These are phyloP conservation scores for Bothriochloa decipiens DNA, from an alignment of 176 grass and related monocot genomes.

Conservation along the genomic window DNA sequence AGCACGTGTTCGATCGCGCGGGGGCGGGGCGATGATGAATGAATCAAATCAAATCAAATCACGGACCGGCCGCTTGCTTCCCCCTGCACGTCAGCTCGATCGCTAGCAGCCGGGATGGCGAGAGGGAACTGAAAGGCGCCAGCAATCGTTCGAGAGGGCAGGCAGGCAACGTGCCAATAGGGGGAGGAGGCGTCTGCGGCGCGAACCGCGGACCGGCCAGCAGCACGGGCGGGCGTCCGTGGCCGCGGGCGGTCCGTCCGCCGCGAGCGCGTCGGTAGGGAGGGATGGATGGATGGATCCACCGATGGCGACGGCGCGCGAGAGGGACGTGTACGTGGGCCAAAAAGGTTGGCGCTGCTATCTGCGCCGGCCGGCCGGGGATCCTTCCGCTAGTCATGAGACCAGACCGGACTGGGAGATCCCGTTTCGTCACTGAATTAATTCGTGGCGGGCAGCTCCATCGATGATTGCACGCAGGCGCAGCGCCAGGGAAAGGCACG, in stretches of 20 bases:
- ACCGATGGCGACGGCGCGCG: slow-evolving; percentile 6
- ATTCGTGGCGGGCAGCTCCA: not conserved
- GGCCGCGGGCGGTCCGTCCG: not conserved
- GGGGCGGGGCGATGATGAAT: not conserved
- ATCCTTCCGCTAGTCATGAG: not conserved
- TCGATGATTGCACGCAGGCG: not conserved
- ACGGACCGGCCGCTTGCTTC: not conserved
- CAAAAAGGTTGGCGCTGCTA: not conserved
- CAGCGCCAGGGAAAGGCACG: not conserved
- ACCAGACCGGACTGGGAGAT: not conserved
- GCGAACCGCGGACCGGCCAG: not conserved
- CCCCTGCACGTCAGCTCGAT: not conserved
- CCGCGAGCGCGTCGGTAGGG: not conserved
- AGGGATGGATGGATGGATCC: not conserved
- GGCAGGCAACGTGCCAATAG: not conserved
- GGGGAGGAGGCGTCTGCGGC: not conserved
- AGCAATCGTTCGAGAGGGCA: no score
- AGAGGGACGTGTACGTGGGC: not conserved
- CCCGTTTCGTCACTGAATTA: not conserved
- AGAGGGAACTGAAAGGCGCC: no score
- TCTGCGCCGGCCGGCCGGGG: not conserved
- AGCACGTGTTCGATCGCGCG: not conserved
- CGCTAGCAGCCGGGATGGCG: no score
- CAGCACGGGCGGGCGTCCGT: not conserved
- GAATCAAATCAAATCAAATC: not conserved